These are phyloP conservation scores for Pseudoneurospora amorphoporcata DNA, from an alignment of 495 filamentous ascomycete species.

Conservation along the genomic window DNA sequence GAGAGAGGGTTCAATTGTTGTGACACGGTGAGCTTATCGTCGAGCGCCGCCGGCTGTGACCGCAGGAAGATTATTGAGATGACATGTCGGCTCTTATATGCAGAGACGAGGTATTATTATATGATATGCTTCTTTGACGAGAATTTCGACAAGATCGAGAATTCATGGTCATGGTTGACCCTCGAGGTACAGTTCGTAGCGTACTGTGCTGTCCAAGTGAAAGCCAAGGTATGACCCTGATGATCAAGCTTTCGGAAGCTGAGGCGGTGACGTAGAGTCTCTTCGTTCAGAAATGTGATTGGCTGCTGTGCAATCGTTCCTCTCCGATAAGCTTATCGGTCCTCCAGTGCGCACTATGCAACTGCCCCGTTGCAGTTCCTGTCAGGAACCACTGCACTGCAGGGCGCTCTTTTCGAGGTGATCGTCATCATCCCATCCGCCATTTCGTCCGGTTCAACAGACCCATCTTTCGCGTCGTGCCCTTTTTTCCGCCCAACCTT, in stretches of 20 bases:
- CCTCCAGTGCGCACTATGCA: background rate
- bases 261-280: background rate
- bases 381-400: background rate
- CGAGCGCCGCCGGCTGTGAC: background rate
- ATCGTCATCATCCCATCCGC: background rate
- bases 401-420: too few species aligned
- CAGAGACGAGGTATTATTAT: background rate
- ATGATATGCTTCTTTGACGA: background rate
- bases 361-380: background rate
- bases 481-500: background rate
- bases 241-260: background rate
- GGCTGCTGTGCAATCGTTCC: background rate
- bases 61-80: background rate
- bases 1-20: background rate
- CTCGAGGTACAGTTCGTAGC: background rate
- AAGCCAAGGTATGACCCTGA: background rate
- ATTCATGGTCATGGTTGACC: background rate
- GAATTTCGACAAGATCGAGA: background rate
- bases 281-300: background rate
- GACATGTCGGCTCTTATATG: background rate
- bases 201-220: background rate
- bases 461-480: background rate
- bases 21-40: background rate
- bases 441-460: background rate
- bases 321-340: background rate